Evolutionary conservation across 2,329 filamentous ascomycete species (phyloP).

Genomic region (Hymenoscyphus infarciens): DNA sequence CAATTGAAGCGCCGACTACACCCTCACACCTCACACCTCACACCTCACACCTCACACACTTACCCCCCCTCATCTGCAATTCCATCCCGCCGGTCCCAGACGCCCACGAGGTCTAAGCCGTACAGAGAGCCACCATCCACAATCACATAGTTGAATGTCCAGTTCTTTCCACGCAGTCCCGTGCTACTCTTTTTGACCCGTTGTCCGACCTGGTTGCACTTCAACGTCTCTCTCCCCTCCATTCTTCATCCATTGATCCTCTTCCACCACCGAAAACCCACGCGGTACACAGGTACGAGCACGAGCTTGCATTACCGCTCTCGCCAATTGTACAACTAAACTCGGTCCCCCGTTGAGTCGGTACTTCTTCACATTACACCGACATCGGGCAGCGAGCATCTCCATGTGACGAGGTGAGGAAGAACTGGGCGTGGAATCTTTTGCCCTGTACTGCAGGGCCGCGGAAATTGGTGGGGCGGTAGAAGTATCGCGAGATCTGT

Average conservation of each 20-base stretch:
- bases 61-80: background rate
- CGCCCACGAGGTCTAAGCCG: conserved; percentile 27
- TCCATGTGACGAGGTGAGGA: conserved; percentile 34
- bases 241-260: conserved; percentile 22
- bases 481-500: conserved; percentile 32
- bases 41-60: conserved; percentile 17
- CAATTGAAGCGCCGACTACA: conserved; percentile 30
- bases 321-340: conserved; percentile 22
- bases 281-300: conserved; percentile 17
- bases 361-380: conserved; percentile 21
- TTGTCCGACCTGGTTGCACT: conserved; percentile 28
- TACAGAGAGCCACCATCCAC: conserved; percentile 15
- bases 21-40: conserved; percentile 17
- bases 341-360: conserved; percentile 24
- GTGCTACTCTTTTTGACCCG: conserved; percentile 29
- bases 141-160: conserved; percentile 19
- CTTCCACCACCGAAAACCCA: conserved; percentile 1
- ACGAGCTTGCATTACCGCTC: conserved; percentile 27
- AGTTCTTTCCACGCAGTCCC: conserved; percentile 29
- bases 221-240: conserved; percentile 24
- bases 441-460: conserved; percentile 36
- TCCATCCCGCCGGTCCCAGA: conserved; percentile 27
- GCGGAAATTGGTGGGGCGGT: conserved; percentile 31
- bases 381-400: conserved; percentile 26
- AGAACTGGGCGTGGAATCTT: conserved; percentile 34